phyloP scores from a whole-genome alignment of 345 rosid genomes.

The Balakata baccata region DNA sequence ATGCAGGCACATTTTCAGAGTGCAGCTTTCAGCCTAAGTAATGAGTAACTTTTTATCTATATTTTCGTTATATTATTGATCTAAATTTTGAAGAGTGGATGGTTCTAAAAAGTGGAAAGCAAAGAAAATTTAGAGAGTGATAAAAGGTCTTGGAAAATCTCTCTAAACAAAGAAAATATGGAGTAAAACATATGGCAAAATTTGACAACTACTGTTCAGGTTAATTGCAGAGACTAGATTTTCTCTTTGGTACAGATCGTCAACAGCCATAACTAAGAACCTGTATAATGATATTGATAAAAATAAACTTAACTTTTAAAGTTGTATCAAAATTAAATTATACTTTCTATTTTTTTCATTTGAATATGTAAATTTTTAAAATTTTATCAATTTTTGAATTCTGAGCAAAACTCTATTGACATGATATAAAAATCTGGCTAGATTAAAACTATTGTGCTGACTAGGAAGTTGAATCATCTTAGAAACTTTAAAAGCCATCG shows the following conservation, averaged over 20 bases:
- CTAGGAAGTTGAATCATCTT: too few relatives aligned
- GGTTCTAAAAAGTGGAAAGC: neutral
- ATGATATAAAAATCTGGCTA: too few relatives aligned
- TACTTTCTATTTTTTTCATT: too few relatives aligned
- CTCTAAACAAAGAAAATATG: neutral
- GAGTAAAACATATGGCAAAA: neutral
- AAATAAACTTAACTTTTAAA: too few relatives aligned
- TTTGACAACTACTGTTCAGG: neutral
- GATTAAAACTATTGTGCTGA: too few relatives aligned
- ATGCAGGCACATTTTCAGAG: neutral
- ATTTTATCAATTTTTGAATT: too few relatives aligned
- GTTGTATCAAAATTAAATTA: too few relatives aligned
- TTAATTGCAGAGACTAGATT: neutral
- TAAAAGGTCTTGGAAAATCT: neutral
- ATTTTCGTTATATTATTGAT: neutral
- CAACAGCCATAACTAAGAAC: neutral
- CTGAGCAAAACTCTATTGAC: too few relatives aligned
- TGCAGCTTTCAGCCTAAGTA: neutral
- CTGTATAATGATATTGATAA: neutral
- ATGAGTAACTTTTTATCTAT: neutral
- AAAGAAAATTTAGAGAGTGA: neutral
- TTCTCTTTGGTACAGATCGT: neutral
- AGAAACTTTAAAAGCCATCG: too few relatives aligned
- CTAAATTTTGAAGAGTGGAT: neutral
- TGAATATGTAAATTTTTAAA: too few relatives aligned